Conservation (phyloP, 495 filamentous ascomycete species). For the Podospora comata region DNA sequence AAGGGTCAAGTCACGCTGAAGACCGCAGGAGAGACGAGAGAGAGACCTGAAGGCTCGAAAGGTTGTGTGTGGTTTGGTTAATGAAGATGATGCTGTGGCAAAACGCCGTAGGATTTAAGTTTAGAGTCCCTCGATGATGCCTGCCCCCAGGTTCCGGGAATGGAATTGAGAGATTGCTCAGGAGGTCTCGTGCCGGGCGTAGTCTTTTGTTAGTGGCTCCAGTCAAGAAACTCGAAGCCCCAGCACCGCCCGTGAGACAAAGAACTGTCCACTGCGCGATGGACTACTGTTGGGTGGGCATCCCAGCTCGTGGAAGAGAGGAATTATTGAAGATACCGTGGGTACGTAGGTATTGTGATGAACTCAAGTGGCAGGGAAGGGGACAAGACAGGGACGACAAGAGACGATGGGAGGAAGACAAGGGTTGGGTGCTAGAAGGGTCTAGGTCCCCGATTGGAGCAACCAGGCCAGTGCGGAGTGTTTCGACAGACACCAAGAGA, state of each 20-base stretch:
- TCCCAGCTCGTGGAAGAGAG: slow-evolving; percentile 5
- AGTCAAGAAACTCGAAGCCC: slow-evolving; percentile 1
- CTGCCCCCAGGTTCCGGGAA: slow-evolving; percentile 6
- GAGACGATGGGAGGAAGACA: neutral
- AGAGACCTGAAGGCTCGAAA: neutral
- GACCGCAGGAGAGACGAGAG: neutral
- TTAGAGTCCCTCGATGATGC: slow-evolving; percentile 15
- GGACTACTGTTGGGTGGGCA: neutral
- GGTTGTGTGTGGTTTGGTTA: neutral
- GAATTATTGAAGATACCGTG: neutral
- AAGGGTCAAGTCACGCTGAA: slow-evolving; percentile 19
- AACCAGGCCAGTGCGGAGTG: neutral
- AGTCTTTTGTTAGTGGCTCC: slow-evolving; percentile 3
- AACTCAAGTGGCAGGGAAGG: neutral
- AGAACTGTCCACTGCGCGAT: slow-evolving; percentile 1
- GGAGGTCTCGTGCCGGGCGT: slow-evolving; percentile 6
- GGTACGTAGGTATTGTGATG: too few species aligned
- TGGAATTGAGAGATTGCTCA: slow-evolving; percentile 8
- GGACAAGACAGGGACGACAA: slow-evolving; percentile 6
- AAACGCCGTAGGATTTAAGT: slow-evolving; percentile 14
- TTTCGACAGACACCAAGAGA: neutral
- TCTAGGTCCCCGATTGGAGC: neutral
- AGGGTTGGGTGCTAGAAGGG: neutral
- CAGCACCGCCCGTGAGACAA: slow-evolving; percentile 1
- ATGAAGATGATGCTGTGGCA: slow-evolving; percentile 26